Base-by-base conservation (phyloP, 169 alveolate species). In the Cryptosporidium ubiquitum region DNA sequence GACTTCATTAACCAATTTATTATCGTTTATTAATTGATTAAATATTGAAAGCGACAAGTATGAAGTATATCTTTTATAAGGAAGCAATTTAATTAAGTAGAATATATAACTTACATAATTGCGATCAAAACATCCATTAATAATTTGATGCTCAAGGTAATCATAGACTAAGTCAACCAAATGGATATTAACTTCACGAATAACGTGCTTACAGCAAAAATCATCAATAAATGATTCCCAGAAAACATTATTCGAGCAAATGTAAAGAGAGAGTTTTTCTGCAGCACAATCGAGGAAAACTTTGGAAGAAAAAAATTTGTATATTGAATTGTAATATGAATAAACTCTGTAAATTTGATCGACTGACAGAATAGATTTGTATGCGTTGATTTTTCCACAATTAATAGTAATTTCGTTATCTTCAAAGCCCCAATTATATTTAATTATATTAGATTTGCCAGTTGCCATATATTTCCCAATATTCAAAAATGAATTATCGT, bases 141-240 rank as follows among this genome's bases (percentile, higher is more conserved):
- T 29, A 10, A 73, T 14, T n/a, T 73, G 85, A 0, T 37, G 40
- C n/a, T 73, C 47, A 58, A 73, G 51, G 40, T 55, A 73, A 23
- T 58, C 51, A 33, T 64, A 64, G 29, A 64, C 33, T 64, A 37
- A 64, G 35, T 23, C 66, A 20, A 55, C 66, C 35, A 23, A 35
- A 14, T 64, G 23, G 16, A 33, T 20, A 37, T 64, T 37, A 31
- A 12, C 37, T 31, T 64, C 71, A 9, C 29, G 23, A 20, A 2
- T 20, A 33, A 33, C 49, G 2, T 12, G 7, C n/a, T 64, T 31
- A 37, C 6, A 33, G 26, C 69, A 73, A 55, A 42, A 16, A 5
- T 49, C 51, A 58, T 52, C n/a, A 12, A 73, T 26, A 55, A 73
- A 73, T 35, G 40, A 57, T 9, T 73, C 70, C 85, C 85, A 73